Evolutionary conservation across 2,329 filamentous ascomycete genomes (phyloP).

Genomic region (Ophiognomonia clavigignenti-juglandacearum): DNA sequence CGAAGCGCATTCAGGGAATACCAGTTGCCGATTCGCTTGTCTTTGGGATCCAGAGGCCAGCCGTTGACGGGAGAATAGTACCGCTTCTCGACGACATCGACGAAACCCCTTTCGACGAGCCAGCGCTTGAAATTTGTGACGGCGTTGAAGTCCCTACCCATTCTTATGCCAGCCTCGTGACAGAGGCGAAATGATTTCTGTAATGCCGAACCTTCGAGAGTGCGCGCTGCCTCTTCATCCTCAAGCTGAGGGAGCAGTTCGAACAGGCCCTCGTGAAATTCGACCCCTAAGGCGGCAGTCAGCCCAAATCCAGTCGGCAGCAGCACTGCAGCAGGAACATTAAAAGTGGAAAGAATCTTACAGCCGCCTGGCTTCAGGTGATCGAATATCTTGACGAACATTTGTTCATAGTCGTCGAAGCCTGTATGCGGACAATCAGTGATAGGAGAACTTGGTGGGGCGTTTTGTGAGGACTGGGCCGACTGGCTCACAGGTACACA

Average conservation of each 20-base stretch:
- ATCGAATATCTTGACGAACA: neutral
- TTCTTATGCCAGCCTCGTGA: slow-evolving; percentile 31
- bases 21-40: slow-evolving; percentile 1
- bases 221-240: neutral
- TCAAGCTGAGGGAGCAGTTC: neutral
- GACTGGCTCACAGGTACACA: no score
- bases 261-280: slow-evolving; percentile 8
- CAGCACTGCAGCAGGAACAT: slow-evolving; percentile 30
- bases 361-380: slow-evolving; percentile 4
- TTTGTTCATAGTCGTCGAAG: slow-evolving; percentile 1
- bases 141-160: slow-evolving; percentile 21
- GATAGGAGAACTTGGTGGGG: no score
- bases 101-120: slow-evolving; percentile 25
- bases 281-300: neutral
- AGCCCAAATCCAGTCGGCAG: slow-evolving; percentile 21
- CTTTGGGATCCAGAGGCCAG: slow-evolving; percentile 3
- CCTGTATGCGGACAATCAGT: no score
- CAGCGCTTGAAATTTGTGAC: slow-evolving; percentile 23
- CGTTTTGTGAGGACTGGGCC: no score
- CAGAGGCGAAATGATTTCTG: slow-evolving; percentile 19
- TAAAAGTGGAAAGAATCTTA: neutral
- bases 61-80: slow-evolving; percentile 3
- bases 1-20: slow-evolving; percentile 1
- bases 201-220: slow-evolving; percentile 1
- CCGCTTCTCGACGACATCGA: slow-evolving; percentile 24